Evolutionary conservation across 2,329 filamentous ascomycete species (phyloP).

Genomic region (Parastagonospora nodorum): DNA sequence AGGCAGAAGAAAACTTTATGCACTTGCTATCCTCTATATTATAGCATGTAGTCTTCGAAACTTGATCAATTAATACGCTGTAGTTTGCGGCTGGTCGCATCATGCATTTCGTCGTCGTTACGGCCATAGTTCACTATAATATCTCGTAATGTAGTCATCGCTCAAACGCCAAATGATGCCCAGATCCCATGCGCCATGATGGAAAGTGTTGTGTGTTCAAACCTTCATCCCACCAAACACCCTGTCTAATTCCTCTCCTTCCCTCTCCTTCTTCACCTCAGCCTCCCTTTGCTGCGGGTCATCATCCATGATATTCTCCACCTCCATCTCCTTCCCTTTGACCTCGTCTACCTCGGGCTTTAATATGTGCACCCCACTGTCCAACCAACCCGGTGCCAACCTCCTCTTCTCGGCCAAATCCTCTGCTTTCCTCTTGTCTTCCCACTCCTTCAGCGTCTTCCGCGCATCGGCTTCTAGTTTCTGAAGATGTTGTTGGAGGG

Average conservation of each 20-base stretch:
- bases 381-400: slow-evolving; percentile 80
- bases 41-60: slow-evolving; percentile 24
- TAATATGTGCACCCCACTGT: slow-evolving; percentile 68
- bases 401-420: slow-evolving; percentile 80
- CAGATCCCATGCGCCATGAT: not conserved
- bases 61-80: slow-evolving; percentile 37
- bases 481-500: slow-evolving; percentile 75
- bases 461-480: slow-evolving; percentile 72
- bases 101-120: not conserved
- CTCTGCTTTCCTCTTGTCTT: slow-evolving; percentile 66
- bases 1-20: slow-evolving; percentile 10
- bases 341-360: slow-evolving; percentile 67
- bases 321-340: slow-evolving; percentile 32
- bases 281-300: slow-evolving; percentile 20
- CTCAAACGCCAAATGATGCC: not conserved
- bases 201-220: not conserved
- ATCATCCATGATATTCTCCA: slow-evolving; percentile 19
- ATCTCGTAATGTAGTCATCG: not conserved
- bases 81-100: slow-evolving; percentile 30
- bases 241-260: slow-evolving; percentile 62
- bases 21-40: slow-evolving; percentile 17
- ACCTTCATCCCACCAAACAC: slow-evolving; percentile 70
- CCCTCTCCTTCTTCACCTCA: slow-evolving; percentile 47
- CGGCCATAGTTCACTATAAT: not conserved
- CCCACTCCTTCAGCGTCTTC: slow-evolving; percentile 69